Conservation (phyloP, 768 basidiomycete species). For the Tylopilus vinaceipallidus region DNA sequence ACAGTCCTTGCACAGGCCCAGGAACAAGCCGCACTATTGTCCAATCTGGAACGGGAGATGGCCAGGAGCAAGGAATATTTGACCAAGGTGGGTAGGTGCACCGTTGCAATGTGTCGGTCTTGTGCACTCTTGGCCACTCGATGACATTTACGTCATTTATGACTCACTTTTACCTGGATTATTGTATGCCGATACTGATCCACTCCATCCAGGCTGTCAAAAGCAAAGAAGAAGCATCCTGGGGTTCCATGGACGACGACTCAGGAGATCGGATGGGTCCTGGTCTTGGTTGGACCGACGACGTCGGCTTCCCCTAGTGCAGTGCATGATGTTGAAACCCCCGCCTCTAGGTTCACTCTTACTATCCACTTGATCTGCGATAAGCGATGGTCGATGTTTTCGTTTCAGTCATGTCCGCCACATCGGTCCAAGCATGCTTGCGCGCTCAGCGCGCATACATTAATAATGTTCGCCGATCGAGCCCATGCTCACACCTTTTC, state of each 20-base stretch:
- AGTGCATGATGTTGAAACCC: not conserved
- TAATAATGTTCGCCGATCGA: not conserved
- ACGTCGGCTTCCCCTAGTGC: constrained; percentile 20
- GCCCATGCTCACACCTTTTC: not conserved
- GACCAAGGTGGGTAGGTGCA: constrained; percentile 54
- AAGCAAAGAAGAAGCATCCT: constrained; percentile 27
- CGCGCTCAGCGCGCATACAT: not conserved
- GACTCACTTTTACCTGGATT: not conserved
- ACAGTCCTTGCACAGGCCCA: constrained; percentile 53
- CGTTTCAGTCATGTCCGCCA: not conserved
- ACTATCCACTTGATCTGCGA: not conserved
- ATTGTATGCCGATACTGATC: not conserved
- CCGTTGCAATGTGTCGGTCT: not conserved
- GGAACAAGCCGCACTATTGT: constrained; percentile 34
- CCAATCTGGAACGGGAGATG: constrained; percentile 33
- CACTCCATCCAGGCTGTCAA: constrained; percentile 25
- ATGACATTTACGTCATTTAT: not conserved
- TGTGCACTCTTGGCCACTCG: not conserved
- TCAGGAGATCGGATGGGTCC: constrained; percentile 21
- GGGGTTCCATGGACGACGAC: constrained; percentile 31
- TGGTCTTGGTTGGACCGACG: constrained; percentile 26
- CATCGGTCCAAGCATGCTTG: not conserved
- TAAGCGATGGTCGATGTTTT: not conserved
- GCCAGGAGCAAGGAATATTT: constrained; percentile 70
- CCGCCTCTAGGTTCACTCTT: not conserved